phyloP scores from a whole-genome alignment of 257 asterid genomes.

The Plantago elongata region DNA sequence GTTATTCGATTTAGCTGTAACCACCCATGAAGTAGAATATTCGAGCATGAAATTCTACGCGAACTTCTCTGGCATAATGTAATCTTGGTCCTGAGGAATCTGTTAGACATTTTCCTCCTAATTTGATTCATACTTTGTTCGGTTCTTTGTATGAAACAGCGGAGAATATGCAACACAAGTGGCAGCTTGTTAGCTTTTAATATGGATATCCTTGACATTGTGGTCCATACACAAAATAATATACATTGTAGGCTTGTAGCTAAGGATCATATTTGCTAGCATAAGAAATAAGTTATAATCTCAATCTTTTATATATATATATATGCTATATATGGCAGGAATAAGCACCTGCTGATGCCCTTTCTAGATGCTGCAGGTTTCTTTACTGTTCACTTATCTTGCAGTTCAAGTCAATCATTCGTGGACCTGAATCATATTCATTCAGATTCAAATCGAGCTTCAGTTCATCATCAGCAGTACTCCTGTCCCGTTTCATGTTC shows the following conservation, averaged over 20 bases:
- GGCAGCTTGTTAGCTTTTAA: constrained; percentile 6
- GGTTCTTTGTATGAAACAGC: constrained; percentile 4
- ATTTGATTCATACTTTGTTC: neutral
- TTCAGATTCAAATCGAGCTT: constrained; percentile 53
- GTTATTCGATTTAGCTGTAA: constrained; percentile 2
- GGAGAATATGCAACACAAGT: constrained; percentile 19
- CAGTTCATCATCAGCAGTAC: constrained; percentile 19
- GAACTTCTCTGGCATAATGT: neutral
- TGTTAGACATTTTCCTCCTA: neutral
- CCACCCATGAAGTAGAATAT: neutral
- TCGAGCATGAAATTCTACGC: too few relatives aligned
- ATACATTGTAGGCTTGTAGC: constrained; percentile 23
- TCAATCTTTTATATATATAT: constrained; percentile 14
- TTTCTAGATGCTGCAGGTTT: constrained; percentile 22
- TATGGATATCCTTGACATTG: constrained; percentile 24
- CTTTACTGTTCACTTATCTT: constrained; percentile 29
- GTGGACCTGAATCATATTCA: constrained; percentile 41
- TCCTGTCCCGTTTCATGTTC: constrained; percentile 33
- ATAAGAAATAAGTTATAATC: constrained; percentile 6
- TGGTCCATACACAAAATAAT: constrained; percentile 29
- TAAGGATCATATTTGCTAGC: constrained; percentile 21
- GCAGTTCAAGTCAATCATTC: constrained; percentile 50
- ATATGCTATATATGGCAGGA: constrained; percentile 14
- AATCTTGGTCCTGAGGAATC: neutral
- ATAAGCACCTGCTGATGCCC: constrained; percentile 13